phyloP scores from a whole-genome alignment of 441 rosid genomes.

The Pelargonium citronellum region DNA sequence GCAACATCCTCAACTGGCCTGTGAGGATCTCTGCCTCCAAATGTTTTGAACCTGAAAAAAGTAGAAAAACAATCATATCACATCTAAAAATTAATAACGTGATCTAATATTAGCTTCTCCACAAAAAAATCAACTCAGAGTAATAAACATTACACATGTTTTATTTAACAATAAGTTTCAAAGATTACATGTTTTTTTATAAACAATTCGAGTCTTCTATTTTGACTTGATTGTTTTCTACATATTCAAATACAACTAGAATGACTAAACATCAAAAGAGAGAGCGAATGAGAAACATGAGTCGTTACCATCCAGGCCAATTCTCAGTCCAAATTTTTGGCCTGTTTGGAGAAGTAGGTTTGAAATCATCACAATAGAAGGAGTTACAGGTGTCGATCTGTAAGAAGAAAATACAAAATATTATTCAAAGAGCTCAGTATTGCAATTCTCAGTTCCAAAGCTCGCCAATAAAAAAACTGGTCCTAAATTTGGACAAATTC shows the following conservation, averaged over 20 bases:
- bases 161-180: too few relatives aligned
- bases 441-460: too few relatives aligned
- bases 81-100: slow-evolving; percentile 4
- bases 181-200: too few relatives aligned
- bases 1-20: slow-evolving; percentile 91
- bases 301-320: slow-evolving; percentile 93
- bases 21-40: slow-evolving; percentile 85
- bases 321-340: slow-evolving; percentile 99
- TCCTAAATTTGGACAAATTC: too few relatives aligned
- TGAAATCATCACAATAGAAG: slow-evolving; percentile 85
- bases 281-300: background rate
- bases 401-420: slow-evolving; percentile 21
- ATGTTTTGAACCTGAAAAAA: slow-evolving; percentile 72
- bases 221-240: background rate
- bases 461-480: too few relatives aligned
- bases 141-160: too few relatives aligned
- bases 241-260: background rate
- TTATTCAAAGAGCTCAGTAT: background rate
- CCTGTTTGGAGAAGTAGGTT: slow-evolving; percentile 66
- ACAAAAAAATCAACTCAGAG: too few relatives aligned
- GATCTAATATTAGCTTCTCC: slow-evolving; percentile 1
- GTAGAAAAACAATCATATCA: background rate
- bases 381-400: slow-evolving; percentile 91
- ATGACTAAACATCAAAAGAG: background rate
- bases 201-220: background rate